Evolutionary conservation across 2,329 filamentous ascomycete genomes (phyloP).

Genomic region (Graphiopsis chlorocephala): DNA sequence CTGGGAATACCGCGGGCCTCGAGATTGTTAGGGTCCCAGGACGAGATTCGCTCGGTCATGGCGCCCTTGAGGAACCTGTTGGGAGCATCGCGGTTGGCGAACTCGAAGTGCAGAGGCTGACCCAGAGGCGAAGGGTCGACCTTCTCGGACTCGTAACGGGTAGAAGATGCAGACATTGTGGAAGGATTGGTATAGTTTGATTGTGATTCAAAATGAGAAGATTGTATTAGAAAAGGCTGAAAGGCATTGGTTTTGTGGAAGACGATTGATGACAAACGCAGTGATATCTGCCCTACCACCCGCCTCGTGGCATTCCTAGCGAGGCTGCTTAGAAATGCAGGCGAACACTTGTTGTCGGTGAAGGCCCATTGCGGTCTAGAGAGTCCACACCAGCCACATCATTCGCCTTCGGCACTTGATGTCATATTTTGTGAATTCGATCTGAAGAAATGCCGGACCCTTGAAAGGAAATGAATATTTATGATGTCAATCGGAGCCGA

Average conservation of each 20-base stretch:
- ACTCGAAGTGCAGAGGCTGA: constrained; percentile 45
- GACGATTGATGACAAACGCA: neutral
- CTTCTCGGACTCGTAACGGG: constrained; percentile 41
- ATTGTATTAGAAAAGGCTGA: neutral
- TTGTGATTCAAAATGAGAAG: neutral
- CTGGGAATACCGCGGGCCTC: constrained; percentile 54
- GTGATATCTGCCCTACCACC: neutral
- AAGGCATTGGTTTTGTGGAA: constrained; percentile 3
- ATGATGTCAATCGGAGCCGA: neutral
- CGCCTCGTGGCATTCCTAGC: neutral
- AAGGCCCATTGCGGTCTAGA: constrained; percentile 6
- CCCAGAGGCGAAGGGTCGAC: constrained; percentile 41
- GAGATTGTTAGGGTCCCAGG: constrained; percentile 56
- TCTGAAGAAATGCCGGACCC: constrained; percentile 9
- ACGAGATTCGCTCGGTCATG: constrained; percentile 64
- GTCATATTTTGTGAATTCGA: constrained; percentile 6
- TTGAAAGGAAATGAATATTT: neutral
- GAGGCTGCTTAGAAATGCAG: constrained; percentile 14
- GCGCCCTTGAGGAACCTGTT: constrained; percentile 68
- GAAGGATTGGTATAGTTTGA: neutral
- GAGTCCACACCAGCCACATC: neutral
- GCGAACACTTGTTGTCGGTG: constrained; percentile 9
- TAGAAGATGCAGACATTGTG: constrained; percentile 12
- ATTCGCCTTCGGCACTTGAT: constrained; percentile 12
- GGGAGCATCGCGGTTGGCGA: constrained; percentile 54